phyloP scores from a whole-genome alignment of 768 basidiomycete genomes.

The Tremella fuciformis region DNA sequence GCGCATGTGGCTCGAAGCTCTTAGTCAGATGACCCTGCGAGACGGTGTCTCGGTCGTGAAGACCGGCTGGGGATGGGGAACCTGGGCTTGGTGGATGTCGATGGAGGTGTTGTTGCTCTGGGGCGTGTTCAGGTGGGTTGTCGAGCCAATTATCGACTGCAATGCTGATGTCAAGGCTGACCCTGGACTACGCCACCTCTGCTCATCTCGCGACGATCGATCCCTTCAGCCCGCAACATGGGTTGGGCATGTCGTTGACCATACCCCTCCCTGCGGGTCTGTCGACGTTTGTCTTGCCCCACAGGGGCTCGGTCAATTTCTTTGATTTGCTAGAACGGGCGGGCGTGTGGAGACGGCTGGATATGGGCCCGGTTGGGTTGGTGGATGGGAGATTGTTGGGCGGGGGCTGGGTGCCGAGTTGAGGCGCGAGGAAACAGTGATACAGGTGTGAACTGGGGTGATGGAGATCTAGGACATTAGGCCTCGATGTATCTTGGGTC shows the following conservation, averaged over 20 bases:
- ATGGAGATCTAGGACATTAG: too few species aligned
- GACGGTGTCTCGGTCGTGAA: slow-evolving; percentile 12
- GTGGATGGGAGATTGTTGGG: slow-evolving; percentile 11
- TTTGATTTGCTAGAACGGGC: slow-evolving; percentile 39
- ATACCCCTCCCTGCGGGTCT: slow-evolving; percentile 22
- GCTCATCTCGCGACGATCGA: slow-evolving; percentile 21
- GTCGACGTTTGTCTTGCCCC: slow-evolving; percentile 23
- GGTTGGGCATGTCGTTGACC: slow-evolving; percentile 10
- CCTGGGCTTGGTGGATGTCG: slow-evolving; percentile 37
- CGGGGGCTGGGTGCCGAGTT: slow-evolving; percentile 18
- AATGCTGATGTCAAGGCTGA: slow-evolving; percentile 22
- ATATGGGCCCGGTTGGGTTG: slow-evolving; percentile 7
- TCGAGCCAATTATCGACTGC: neutral
- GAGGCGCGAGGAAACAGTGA: too few species aligned
- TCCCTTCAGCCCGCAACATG: slow-evolving; percentile 19
- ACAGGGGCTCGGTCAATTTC: slow-evolving; percentile 32
- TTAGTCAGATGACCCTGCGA: slow-evolving; percentile 7
- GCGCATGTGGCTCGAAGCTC: slow-evolving; percentile 31
- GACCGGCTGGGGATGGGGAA: slow-evolving; percentile 32
- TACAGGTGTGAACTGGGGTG: too few species aligned
- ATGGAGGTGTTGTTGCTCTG: slow-evolving; percentile 38
- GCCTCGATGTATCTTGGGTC: too few species aligned
- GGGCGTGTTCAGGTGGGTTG: slow-evolving; percentile 42
- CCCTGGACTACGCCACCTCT: slow-evolving; percentile 40
- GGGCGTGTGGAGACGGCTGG: slow-evolving; percentile 23